Evolutionary conservation across 768 basidiomycete genomes (phyloP).

Genomic region (Nevesoporus exiguus): DNA sequence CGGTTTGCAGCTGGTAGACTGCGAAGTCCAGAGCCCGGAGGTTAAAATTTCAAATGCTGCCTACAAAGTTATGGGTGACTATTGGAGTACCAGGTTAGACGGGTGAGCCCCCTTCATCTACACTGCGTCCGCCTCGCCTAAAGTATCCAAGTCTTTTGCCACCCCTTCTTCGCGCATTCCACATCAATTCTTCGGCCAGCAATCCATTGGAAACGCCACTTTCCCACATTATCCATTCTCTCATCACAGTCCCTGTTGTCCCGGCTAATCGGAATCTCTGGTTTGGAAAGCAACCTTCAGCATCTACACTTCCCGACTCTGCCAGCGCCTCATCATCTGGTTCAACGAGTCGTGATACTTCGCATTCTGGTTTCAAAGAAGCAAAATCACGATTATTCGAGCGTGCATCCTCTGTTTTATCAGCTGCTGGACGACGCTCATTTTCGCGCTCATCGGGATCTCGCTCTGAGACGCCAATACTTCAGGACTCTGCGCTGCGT

Average conservation of each 20-base stretch:
- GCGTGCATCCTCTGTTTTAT: slow-evolving; percentile 26
- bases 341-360: slow-evolving; percentile 10
- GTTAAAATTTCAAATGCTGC: slow-evolving; percentile 16
- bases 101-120: slow-evolving; percentile 43
- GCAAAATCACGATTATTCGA: slow-evolving; percentile 24
- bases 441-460: slow-evolving; percentile 47
- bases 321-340: slow-evolving; percentile 32
- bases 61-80: slow-evolving; percentile 63
- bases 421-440: slow-evolving; percentile 28
- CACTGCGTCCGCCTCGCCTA: neutral
- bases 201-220: slow-evolving; percentile 70
- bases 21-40: slow-evolving; percentile 40
- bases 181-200: slow-evolving; percentile 56
- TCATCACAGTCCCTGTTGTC: slow-evolving; percentile 74
- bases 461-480: slow-evolving; percentile 26
- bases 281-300: slow-evolving; percentile 49
- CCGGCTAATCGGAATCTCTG: slow-evolving; percentile 55
- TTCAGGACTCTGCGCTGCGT: slow-evolving; percentile 53
- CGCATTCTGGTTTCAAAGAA: slow-evolving; percentile 16
- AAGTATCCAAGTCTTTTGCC: slow-evolving; percentile 51
- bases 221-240: slow-evolving; percentile 75
- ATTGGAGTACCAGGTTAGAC: slow-evolving; percentile 72
- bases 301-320: slow-evolving; percentile 35
- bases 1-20: slow-evolving; percentile 34
- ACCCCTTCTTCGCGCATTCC: slow-evolving; percentile 68